Conservation (phyloP, 495 filamentous ascomycete genomes). For the Aspergillus steynii region DNA sequence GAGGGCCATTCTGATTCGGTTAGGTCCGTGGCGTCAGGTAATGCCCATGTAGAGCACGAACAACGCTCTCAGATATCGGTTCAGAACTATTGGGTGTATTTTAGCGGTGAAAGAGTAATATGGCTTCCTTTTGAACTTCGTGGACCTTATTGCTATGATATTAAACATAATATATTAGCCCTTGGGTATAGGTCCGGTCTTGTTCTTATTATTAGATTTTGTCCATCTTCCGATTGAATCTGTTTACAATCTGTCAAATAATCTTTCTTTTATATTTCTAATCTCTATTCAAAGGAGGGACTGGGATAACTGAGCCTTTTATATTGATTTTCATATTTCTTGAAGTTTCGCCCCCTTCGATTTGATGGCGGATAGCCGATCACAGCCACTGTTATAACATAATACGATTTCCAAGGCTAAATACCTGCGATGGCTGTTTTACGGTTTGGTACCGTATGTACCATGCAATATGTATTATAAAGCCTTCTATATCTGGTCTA, state of each 20-base stretch:
- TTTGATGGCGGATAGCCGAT: background rate
- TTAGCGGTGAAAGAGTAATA: background rate
- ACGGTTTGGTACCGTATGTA: too few relatives aligned
- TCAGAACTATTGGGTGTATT: background rate
- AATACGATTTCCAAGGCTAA: too few relatives aligned
- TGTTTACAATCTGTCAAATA: background rate
- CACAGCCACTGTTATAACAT: too few relatives aligned
- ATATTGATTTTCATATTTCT: background rate
- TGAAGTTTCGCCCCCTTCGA: background rate
- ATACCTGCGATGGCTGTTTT: too few relatives aligned
- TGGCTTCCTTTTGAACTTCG: conserved; percentile 1
- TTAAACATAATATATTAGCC: background rate
- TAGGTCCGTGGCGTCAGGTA: background rate
- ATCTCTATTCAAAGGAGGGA: background rate
- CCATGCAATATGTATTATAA: too few relatives aligned
- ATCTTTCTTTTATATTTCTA: background rate
- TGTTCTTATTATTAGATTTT: conserved; percentile 1
- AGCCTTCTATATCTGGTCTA: too few relatives aligned
- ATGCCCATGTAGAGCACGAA: conserved; percentile 1
- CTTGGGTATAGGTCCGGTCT: background rate
- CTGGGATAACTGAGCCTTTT: background rate
- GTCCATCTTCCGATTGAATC: background rate
- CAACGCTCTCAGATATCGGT: background rate
- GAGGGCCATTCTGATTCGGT: background rate
- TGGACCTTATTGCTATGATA: background rate